A percentile compares a stretch with the other conserved stretches of the same genome.
phyloP scores from a whole-genome alignment of 176 grass and related monocot species.

The Phragmites australis region DNA sequence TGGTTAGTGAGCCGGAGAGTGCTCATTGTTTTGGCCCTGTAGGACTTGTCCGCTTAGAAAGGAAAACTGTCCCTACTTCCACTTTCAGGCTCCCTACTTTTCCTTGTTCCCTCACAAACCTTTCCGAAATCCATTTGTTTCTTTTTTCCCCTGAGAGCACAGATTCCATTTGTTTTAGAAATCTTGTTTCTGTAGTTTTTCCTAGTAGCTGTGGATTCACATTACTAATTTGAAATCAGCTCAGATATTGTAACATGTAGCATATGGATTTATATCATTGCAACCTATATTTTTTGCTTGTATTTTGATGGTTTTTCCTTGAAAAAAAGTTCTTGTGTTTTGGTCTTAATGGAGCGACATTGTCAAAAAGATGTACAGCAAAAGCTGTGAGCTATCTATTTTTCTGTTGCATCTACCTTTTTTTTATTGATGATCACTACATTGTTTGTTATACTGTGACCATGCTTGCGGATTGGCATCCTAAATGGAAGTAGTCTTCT shows the following conservation, averaged over 20 bases:
- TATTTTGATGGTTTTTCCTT: too few relatives aligned
- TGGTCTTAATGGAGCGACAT: too few relatives aligned
- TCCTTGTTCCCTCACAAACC: neutral
- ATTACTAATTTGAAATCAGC: neutral
- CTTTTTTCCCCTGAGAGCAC: too few relatives aligned
- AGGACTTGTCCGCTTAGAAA: neutral
- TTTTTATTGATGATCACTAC: neutral
- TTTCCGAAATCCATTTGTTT: neutral
- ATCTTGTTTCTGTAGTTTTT: neutral
- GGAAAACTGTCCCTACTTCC: neutral
- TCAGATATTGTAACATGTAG: too few relatives aligned
- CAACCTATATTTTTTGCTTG: too few relatives aligned
- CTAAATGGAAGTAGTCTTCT: too few relatives aligned
- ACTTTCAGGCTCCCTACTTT: neutral
- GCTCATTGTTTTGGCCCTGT: neutral
- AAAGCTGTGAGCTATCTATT: neutral
- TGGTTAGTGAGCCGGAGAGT: neutral
- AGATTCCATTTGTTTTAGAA: neutral
- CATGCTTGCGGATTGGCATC: too few relatives aligned
- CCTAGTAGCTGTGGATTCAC: slow-evolving; percentile 4
- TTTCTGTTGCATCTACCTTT: neutral
- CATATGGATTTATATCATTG: too few relatives aligned
- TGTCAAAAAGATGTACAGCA: neutral
- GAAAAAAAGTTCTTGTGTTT: too few relatives aligned
- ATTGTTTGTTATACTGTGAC: neutral